These are phyloP conservation scores for Colletotrichum lentis DNA, from an alignment of 2,329 filamentous ascomycete species.

Conservation along the genomic window DNA sequence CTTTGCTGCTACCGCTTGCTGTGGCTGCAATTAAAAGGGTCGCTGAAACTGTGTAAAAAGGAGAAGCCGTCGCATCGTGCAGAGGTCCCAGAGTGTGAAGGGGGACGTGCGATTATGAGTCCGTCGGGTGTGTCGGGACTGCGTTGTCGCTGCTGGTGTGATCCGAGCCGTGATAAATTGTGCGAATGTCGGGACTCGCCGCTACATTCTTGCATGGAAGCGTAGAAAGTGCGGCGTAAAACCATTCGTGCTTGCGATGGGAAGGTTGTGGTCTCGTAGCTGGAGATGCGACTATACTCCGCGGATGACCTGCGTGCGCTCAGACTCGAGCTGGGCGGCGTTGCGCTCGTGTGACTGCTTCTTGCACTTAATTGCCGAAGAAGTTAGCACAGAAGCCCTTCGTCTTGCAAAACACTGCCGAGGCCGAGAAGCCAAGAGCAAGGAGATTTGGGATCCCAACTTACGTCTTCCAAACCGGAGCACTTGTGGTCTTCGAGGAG, in stretches of 20 bases:
- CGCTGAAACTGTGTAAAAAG: constrained; percentile 20
- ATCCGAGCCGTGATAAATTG: background rate
- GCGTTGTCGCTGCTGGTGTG: background rate
- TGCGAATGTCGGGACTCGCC: background rate
- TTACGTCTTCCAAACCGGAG: constrained; percentile 85
- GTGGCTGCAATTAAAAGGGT: constrained; percentile 16
- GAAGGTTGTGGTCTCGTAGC: background rate
- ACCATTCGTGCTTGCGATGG: constrained; percentile 8
- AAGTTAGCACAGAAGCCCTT: constrained; percentile 49
- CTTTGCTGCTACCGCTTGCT: background rate
- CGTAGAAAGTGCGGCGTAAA: background rate
- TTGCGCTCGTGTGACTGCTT: constrained; percentile 96
- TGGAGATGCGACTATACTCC: constrained; percentile 69
- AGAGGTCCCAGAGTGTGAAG: constrained; percentile 25
- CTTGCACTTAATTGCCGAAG: constrained; percentile 72
- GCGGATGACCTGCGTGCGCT: constrained; percentile 93
- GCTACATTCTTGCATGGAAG: constrained; percentile 19
- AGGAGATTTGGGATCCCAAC: constrained; percentile 48
- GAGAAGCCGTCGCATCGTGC: constrained; percentile 18
- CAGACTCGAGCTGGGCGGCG: constrained; percentile 87
- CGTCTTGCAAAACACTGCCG: constrained; percentile 46
- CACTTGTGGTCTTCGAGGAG: constrained; percentile 95
- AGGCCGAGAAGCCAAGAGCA: constrained; percentile 53
- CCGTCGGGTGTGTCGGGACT: background rate
- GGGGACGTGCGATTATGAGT: constrained; percentile 21